Evolutionary conservation across 148 eudicot genomes (phyloP).

Genomic region (Nepenthes gracilis): DNA sequence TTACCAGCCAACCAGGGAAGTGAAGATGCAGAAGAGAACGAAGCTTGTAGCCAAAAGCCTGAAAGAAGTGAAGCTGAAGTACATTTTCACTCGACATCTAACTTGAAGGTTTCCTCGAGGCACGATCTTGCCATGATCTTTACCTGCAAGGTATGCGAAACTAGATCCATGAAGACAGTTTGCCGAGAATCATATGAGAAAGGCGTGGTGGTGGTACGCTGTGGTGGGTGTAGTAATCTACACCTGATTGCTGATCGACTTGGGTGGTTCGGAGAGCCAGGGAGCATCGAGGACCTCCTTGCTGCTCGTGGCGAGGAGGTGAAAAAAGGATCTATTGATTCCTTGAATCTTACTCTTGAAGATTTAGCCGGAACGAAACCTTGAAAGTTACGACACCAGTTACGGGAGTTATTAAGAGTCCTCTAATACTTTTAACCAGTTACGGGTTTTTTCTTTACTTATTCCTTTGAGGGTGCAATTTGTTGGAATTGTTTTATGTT

Average conservation of each 20-base stretch:
- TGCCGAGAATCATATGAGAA: slow-evolving; percentile 81
- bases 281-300: slow-evolving; percentile 64
- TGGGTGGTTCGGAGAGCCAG: slow-evolving; percentile 79
- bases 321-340: slow-evolving; percentile 50
- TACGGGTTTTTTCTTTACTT: too few species aligned
- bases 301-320: slow-evolving; percentile 76
- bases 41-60: slow-evolving; percentile 10
- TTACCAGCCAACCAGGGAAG: slow-evolving; percentile 1
- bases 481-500: too few species aligned
- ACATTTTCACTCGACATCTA: slow-evolving; percentile 18
- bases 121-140: slow-evolving; percentile 82
- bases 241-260: slow-evolving; percentile 78
- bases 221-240: slow-evolving; percentile 71
- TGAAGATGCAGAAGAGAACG: slow-evolving; percentile 13
- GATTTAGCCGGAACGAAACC: slow-evolving; percentile 66
- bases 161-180: slow-evolving; percentile 65
- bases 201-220: slow-evolving; percentile 81
- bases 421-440: too few species aligned
- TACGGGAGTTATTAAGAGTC: too few species aligned
- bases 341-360: slow-evolving; percentile 70
- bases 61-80: slow-evolving; percentile 5
- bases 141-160: slow-evolving; percentile 82
- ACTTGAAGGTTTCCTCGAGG: slow-evolving; percentile 52
- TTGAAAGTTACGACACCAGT: neutral
- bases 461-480: too few species aligned